Evolutionary conservation across 306 rosid species (phyloP).

Genomic region (Vigna nakashimae): DNA sequence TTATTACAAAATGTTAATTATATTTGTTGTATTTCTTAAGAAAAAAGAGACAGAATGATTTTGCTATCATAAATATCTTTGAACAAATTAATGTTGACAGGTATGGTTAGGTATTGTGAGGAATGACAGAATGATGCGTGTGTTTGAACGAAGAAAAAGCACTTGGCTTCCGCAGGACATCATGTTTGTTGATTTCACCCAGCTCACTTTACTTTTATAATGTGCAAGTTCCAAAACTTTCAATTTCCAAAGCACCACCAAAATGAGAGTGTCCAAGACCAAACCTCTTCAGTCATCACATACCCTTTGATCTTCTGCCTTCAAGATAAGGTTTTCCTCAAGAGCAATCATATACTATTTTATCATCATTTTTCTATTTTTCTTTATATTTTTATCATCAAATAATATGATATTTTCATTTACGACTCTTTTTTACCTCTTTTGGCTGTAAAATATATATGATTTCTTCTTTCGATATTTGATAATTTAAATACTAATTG

Average conservation of each 20-base stretch:
- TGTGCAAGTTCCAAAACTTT: conserved; percentile 19
- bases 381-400: not conserved
- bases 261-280: not conserved
- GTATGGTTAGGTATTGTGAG: conserved; percentile 15
- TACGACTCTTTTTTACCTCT: no score
- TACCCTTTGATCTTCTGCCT: not conserved
- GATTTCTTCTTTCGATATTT: no score
- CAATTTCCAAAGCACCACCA: conserved; percentile 18
- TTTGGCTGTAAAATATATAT: not conserved
- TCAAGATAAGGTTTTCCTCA: not conserved
- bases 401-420: not conserved
- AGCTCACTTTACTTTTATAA: conserved; percentile 1
- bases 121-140: conserved; percentile 36
- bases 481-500: no score
- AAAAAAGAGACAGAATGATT: conserved; percentile 17
- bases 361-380: no score
- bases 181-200: conserved; percentile 13
- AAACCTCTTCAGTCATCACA: not conserved
- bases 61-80: conserved; percentile 24
- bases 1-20: not conserved
- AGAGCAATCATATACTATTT: not conserved
- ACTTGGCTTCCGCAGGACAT: not conserved
- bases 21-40: no score
- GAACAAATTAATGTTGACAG: conserved; percentile 2
- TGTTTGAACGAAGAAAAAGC: conserved; percentile 19